These are phyloP conservation scores for Hericium rajendrae DNA, from an alignment of 768 basidiomycete genomes.

Conservation along the genomic window DNA sequence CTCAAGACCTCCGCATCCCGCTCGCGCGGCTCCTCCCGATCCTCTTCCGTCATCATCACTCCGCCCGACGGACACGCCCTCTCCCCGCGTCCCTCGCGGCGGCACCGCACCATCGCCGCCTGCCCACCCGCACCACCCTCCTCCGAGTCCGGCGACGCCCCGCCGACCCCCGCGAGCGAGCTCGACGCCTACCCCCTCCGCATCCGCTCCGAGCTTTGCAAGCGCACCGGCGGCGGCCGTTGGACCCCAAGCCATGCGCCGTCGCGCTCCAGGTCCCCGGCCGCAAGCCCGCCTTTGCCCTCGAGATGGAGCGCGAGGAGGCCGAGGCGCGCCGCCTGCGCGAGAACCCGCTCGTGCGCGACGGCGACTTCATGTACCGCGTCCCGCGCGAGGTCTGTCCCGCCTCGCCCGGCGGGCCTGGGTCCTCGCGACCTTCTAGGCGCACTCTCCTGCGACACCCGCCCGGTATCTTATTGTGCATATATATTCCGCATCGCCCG, in stretches of 20 bases:
- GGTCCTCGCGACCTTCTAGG: neutral
- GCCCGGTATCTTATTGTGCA: neutral
- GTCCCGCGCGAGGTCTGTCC: slow-evolving; percentile 2
- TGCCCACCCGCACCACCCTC: slow-evolving; percentile 19
- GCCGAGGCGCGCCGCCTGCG: slow-evolving; percentile 36
- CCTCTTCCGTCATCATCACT: slow-evolving; percentile 26
- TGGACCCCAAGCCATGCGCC: slow-evolving; percentile 56
- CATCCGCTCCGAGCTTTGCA: slow-evolving; percentile 59
- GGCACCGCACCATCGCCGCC: slow-evolving; percentile 21
- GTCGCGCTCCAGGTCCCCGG: slow-evolving; percentile 47
- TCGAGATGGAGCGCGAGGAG: slow-evolving; percentile 63
- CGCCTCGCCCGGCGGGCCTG: neutral
- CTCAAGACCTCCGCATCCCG: neutral
- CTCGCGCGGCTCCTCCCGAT: slow-evolving; percentile 18
- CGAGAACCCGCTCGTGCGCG: slow-evolving; percentile 54
- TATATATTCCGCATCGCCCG: neutral
- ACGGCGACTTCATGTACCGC: slow-evolving; percentile 33
- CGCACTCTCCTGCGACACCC: neutral
- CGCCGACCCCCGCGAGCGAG: slow-evolving; percentile 36
- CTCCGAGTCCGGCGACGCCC: slow-evolving; percentile 4
- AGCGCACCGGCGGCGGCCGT: slow-evolving; percentile 69
- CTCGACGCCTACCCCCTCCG: slow-evolving; percentile 67
- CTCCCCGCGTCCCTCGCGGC: slow-evolving; percentile 16
- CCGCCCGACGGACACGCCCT: slow-evolving; percentile 2
- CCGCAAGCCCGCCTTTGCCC: slow-evolving; percentile 55